A percentile compares a stretch with the other conserved stretches of the same genome.
Conservation (phyloP, 208 protist genomes). For the Trypanosoma brucei region DNA sequence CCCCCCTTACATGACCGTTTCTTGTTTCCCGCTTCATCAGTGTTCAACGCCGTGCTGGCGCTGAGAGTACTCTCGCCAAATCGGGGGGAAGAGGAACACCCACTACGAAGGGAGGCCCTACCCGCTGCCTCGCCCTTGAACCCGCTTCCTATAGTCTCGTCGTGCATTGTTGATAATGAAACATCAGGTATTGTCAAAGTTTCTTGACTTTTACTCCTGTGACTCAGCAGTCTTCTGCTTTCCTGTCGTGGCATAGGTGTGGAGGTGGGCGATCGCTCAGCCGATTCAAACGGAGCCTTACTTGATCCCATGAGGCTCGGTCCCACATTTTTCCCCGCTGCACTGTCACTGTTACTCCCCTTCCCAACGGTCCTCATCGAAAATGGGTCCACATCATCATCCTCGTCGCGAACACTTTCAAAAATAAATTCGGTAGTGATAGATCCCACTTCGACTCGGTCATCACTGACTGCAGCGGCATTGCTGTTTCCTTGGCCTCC, state of each 20-base stretch:
- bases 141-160: conserved; percentile 11
- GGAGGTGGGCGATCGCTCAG: too few relatives aligned
- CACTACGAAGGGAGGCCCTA: too few relatives aligned
- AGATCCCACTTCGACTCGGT: not conserved
- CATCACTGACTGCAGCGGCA: not conserved
- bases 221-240: not conserved
- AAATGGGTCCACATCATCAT: not conserved
- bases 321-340: not conserved
- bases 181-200: conserved; percentile 10
- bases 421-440: not conserved
- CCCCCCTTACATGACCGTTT: not conserved
- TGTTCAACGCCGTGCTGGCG: conserved; percentile 4
- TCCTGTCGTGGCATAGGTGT: too few relatives aligned
- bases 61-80: conserved; percentile 3
- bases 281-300: too few relatives aligned
- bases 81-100: conserved; percentile 1
- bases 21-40: not conserved
- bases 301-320: not conserved
- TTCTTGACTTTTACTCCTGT: not conserved
- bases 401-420: not conserved
- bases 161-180: conserved; percentile 20
- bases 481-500: not conserved
- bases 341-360: not conserved
- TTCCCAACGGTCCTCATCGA: not conserved
- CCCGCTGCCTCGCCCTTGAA: not conserved